These are phyloP conservation scores for Iris macrosiphon DNA, from an alignment of 106 monocot genomes.

Conservation along the genomic window DNA sequence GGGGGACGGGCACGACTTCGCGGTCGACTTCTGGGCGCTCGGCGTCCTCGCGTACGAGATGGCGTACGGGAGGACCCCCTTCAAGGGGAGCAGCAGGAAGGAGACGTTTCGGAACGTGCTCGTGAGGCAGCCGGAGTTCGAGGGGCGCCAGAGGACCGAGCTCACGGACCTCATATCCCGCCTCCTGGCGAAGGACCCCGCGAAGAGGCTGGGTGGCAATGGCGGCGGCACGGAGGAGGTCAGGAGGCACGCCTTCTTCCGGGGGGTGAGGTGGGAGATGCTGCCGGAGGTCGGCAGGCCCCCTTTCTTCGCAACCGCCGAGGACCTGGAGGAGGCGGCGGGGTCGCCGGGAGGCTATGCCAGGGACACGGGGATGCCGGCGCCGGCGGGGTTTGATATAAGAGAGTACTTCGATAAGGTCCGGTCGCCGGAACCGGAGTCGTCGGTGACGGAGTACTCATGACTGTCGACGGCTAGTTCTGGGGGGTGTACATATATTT, in stretches of 20 bases:
- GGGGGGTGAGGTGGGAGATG: constrained; percentile 75
- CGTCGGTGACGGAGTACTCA: constrained; percentile 3
- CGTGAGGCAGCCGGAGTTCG: constrained; percentile 47
- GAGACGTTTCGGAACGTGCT: constrained; percentile 92
- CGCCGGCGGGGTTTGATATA: constrained; percentile 33
- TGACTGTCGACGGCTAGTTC: constrained; percentile 5
- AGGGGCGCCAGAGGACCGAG: constrained; percentile 33
- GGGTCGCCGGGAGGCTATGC: not conserved
- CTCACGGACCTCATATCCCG: constrained; percentile 56
- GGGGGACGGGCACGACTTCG: constrained; percentile 79
- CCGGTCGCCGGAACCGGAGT: constrained; percentile 18
- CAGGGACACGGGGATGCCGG: not conserved
- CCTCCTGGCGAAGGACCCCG: constrained; percentile 64
- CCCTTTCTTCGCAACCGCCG: constrained; percentile 42
- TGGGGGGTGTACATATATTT: too few relatives aligned
- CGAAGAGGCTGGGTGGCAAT: constrained; percentile 37
- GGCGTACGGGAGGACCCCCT: constrained; percentile 79
- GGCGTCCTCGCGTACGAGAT: constrained; percentile 82
- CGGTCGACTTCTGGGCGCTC: constrained; percentile 95
- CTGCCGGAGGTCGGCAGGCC: constrained; percentile 51
- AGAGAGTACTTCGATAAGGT: constrained; percentile 53
- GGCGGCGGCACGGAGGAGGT: constrained; percentile 81
- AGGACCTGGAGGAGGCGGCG: constrained; percentile 35
- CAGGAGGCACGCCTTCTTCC: constrained; percentile 68
- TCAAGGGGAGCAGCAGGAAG: constrained; percentile 65